phyloP scores from a whole-genome alignment of 352 stramenopile species.

The Pythium coloratum region DNA sequence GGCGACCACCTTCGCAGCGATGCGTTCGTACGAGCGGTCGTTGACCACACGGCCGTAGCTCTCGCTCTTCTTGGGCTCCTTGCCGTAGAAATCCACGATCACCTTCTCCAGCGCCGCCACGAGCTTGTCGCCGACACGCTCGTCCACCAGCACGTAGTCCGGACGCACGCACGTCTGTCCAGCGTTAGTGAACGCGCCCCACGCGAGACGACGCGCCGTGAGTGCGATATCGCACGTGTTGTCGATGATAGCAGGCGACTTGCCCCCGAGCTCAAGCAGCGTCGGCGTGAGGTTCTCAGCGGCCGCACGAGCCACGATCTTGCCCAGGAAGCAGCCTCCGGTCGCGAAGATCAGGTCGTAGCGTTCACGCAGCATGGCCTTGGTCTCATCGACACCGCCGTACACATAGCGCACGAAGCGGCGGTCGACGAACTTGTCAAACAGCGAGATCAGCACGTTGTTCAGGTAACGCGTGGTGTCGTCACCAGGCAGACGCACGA shows the following conservation, averaged over 20 bases:
- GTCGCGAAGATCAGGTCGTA: conserved; percentile 89
- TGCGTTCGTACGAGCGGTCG: conserved; percentile 55
- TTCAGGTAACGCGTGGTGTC: conserved; percentile 66
- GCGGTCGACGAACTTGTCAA: conserved; percentile 80
- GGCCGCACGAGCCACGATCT: conserved; percentile 89
- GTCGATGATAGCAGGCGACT: conserved; percentile 88
- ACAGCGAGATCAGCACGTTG: conserved; percentile 51
- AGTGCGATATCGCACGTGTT: conserved; percentile 47
- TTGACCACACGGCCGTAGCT: conserved; percentile 76
- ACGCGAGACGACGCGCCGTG: conserved; percentile 85
- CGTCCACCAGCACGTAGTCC: conserved; percentile 92
- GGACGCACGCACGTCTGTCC: conserved; percentile 95
- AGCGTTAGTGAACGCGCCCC: conserved; percentile 85
- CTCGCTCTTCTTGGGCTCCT: conserved; percentile 46
- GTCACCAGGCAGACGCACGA: conserved; percentile 93
- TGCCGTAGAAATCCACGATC: conserved; percentile 51
- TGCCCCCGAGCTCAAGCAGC: conserved; percentile 95
- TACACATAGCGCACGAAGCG: conserved; percentile 80
- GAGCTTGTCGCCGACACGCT: conserved; percentile 64
- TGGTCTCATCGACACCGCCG: conserved; percentile 80
- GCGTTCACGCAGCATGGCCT: conserved; percentile 71
- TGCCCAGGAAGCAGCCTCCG: conserved; percentile 70
- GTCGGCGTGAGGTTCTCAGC: conserved; percentile 93
- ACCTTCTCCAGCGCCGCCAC: conserved; percentile 37
- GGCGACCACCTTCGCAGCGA: conserved; percentile 30